Evolutionary conservation across 768 basidiomycete genomes (phyloP), one percentile per base, ranked within the genome.

Genomic region (Tulasnella sp.): DNA sequence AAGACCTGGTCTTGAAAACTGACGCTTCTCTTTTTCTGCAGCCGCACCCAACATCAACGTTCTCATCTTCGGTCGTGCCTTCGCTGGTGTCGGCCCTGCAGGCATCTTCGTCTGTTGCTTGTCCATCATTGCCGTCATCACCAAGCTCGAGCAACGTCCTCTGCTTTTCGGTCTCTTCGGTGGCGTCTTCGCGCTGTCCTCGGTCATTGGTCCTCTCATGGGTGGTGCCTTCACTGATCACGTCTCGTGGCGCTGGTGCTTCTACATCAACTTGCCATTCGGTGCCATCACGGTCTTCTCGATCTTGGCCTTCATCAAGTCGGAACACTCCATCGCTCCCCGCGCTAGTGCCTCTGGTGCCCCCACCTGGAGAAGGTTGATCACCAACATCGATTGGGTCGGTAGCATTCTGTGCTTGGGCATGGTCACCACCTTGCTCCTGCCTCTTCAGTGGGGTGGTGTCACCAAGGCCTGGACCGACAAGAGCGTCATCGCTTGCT

Each of bases 11-110:
- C 37, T 37, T 37, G 37, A 37, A 37, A n/a, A 37, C 6, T 37
- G 37, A 37, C 37, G 6, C 37, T 37, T 37, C 37, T 37, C 37
- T 6, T 37, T 37, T 37, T 37, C 37, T 37, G 89, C 87, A 74
- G 82, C 81, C 20, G 84, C 85, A 24, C 81, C 82, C 4, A 83
- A 76, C 73, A 83, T 86, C 34, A 80, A 82, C 50, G 80, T 84
- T 7, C 82, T 88, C 40, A 87, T 88, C 74, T 84, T 89, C 73
- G 89, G 89, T 18, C 84, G 89, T n/a, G 89, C 89, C 0, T 82
- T 90, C 54, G 85, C 87, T 2, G 89, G 89, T 18, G 80, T 89
- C 3, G 89, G 89, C 3, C 88, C 87, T 1, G 86, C 87, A 1
- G 88, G 88, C 46, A 83, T 85, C 73, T 84, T 83, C 77, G 81